These are phyloP conservation scores for Lactarius vividus DNA, from an alignment of 768 basidiomycete species.

Conservation along the genomic window DNA sequence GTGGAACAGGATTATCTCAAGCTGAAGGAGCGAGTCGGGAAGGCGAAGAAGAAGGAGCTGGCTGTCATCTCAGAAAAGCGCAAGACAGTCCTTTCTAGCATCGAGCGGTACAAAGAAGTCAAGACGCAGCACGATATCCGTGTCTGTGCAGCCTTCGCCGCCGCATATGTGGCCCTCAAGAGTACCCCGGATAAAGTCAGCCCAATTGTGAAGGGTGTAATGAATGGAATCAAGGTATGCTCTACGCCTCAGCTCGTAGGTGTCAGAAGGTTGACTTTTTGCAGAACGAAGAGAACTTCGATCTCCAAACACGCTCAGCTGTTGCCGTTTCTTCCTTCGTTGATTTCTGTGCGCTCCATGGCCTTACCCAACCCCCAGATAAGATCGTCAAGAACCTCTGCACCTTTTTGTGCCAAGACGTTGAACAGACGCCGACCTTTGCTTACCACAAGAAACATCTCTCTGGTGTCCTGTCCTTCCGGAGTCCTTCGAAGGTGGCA, in stretches of 20 bases:
- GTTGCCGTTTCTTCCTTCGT: conserved; percentile 84
- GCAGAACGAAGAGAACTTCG: conserved; percentile 83
- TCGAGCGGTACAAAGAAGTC: conserved; percentile 76
- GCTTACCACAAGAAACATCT: conserved; percentile 55
- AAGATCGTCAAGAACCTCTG: conserved; percentile 98
- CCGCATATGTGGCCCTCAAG: conserved; percentile 84
- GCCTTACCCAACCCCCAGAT: conserved; percentile 80
- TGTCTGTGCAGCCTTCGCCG: conserved; percentile 85
- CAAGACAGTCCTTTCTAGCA: conserved; percentile 58
- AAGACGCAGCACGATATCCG: conserved; percentile 86
- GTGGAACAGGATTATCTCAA: conserved; percentile 67
- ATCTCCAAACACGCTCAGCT: conserved; percentile 88
- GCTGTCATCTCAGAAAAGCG: conserved; percentile 75
- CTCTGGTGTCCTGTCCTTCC: conserved; percentile 79
- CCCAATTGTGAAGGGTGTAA: conserved; percentile 93
- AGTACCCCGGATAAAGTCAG: conserved; percentile 91
- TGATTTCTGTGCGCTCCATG: conserved; percentile 72
- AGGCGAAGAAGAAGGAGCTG: conserved; percentile 76
- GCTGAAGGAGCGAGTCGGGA: conserved; percentile 71
- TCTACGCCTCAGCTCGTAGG: neutral
- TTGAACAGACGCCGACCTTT: conserved; percentile 87
- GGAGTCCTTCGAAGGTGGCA: conserved; percentile 38
- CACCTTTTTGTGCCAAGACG: conserved; percentile 93
- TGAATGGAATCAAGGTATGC: conserved; percentile 92
- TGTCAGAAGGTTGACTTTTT: neutral